Conservation (phyloP, 345 rosid genomes). For the Corchorus olitorius region DNA sequence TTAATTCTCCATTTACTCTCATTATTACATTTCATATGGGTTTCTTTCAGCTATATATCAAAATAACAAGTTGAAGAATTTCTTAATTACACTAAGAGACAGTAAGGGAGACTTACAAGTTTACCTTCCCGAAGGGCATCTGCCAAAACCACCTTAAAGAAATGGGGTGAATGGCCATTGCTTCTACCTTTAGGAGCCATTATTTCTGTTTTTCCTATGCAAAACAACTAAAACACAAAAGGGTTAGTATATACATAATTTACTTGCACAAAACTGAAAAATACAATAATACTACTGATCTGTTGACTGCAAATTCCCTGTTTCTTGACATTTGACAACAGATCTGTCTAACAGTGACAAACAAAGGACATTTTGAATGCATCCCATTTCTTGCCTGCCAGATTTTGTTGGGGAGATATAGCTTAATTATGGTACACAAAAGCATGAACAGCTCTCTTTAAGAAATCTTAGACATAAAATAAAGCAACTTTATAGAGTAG, state of each 20-base stretch:
- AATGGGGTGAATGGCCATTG: background rate
- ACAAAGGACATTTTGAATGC: too few relatives aligned
- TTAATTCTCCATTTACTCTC: too few relatives aligned
- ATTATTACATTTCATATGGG: background rate
- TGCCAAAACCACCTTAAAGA: constrained; percentile 30
- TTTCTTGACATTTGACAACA: background rate
- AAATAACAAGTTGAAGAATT: background rate
- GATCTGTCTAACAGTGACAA: background rate
- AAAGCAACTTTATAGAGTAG: too few relatives aligned
- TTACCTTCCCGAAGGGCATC: constrained; percentile 13
- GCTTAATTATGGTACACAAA: too few relatives aligned
- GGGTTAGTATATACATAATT: background rate
- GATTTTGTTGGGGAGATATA: too few relatives aligned
- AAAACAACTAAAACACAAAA: background rate
- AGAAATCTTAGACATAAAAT: too few relatives aligned
- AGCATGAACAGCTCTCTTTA: too few relatives aligned
- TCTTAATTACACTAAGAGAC: too few relatives aligned
- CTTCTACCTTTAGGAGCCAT: background rate
- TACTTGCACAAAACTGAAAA: background rate
- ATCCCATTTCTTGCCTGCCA: too few relatives aligned
- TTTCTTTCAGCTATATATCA: too few relatives aligned
- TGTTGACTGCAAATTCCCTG: background rate
- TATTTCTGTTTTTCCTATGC: background rate
- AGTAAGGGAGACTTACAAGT: constrained; percentile 3
- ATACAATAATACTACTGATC: background rate